A percentile compares a stretch with the other conserved stretches of the same genome.
Conservation (phyloP, 163 green algal genomes). For the Botryococcus braunii region DNA sequence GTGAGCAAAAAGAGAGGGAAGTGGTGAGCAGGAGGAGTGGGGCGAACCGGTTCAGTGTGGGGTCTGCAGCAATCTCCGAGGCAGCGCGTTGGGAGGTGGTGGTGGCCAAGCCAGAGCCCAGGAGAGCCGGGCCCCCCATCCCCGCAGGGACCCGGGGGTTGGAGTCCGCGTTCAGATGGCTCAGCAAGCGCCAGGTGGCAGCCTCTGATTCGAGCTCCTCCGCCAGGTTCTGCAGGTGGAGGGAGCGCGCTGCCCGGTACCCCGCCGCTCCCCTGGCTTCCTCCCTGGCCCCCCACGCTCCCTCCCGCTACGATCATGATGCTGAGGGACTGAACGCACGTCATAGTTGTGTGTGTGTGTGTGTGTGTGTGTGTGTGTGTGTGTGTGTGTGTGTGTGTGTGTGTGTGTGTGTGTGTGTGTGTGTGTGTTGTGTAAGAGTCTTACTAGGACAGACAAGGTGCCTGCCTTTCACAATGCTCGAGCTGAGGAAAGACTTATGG, state of each 20-base stretch:
- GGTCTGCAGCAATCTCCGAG: slow-evolving; percentile 23
- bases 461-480: not conserved
- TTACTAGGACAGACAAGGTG: not conserved
- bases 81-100: slow-evolving; percentile 22
- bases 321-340: no score
- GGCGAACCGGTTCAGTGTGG: slow-evolving; percentile 25
- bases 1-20: not conserved
- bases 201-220: slow-evolving; percentile 58
- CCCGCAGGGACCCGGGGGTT: slow-evolving; percentile 28
- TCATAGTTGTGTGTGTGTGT: not conserved
- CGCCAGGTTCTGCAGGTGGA: slow-evolving; percentile 41
- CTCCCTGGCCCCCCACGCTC: slow-evolving; percentile 17
- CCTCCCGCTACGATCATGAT: not conserved
- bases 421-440: not conserved
- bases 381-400: not conserved
- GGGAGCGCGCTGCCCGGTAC: slow-evolving; percentile 40
- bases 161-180: slow-evolving; percentile 48
- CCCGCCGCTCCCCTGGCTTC: slow-evolving; percentile 35
- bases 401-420: not conserved
- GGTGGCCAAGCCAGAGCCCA: slow-evolving; percentile 15
- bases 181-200: slow-evolving; percentile 66
- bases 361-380: not conserved
- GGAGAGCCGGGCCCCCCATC: slow-evolving; percentile 10
- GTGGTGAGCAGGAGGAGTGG: not conserved
- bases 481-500: no score